Evolutionary conservation across 768 basidiomycete species (phyloP).

Genomic region (Dioszegia aurantiaca): DNA sequence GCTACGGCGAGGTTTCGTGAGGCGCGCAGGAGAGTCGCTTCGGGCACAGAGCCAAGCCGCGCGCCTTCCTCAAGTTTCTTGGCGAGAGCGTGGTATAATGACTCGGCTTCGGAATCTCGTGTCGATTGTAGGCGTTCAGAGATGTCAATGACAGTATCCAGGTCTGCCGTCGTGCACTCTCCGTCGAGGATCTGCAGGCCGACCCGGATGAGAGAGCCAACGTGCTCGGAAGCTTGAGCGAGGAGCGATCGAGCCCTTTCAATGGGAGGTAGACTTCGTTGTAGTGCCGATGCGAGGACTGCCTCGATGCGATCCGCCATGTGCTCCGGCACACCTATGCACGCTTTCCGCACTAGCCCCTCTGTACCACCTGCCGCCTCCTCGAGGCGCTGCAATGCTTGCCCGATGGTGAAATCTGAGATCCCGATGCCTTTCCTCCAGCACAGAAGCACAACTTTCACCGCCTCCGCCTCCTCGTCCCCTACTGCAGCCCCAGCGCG

Average conservation of each 20-base stretch:
- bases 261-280: not conserved
- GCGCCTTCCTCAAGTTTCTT: not conserved
- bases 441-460: not conserved
- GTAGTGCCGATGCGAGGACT: not conserved
- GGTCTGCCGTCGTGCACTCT: not conserved
- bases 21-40: not conserved
- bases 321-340: not conserved
- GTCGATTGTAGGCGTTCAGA: not conserved
- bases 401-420: not conserved
- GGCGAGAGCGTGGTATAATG: not conserved
- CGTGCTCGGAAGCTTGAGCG: not conserved
- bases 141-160: not conserved
- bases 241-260: not conserved
- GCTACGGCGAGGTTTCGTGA: not conserved
- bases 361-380: not conserved
- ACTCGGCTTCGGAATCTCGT: not conserved
- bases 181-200: not conserved
- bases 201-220: not conserved
- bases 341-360: not conserved
- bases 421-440: not conserved
- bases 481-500: not conserved
- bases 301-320: not conserved
- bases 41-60: not conserved
- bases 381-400: not conserved
- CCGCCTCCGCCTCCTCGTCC: not conserved